Percentiles rank a stretch among this genome's conserved stretches.
phyloP scores from a whole-genome alignment of 805 yeast genomes.

The Wickerhamomyces ciferrii region DNA sequence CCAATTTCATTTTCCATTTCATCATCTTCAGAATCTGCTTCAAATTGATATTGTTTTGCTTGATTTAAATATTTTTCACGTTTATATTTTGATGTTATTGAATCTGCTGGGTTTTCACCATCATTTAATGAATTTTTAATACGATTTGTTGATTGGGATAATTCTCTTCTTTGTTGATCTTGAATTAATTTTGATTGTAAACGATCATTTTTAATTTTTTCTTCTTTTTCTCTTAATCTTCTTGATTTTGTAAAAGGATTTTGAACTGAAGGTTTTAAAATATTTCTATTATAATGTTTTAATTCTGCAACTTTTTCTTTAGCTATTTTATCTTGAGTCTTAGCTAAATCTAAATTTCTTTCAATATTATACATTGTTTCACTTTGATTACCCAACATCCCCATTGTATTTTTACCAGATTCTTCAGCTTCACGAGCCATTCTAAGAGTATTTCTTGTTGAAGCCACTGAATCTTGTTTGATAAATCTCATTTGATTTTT shows the following conservation, averaged over 20 bases:
- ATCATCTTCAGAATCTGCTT: conserved; percentile 89
- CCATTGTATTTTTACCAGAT: conserved; percentile 76
- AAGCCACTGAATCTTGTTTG: conserved; percentile 81
- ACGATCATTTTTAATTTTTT: conserved; percentile 54
- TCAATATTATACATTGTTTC: conserved; percentile 81
- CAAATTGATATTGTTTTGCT: conserved; percentile 73
- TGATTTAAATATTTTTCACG: conserved; percentile 35
- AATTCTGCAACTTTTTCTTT: conserved; percentile 79
- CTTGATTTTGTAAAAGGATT: conserved; percentile 89
- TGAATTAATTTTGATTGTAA: conserved; percentile 56
- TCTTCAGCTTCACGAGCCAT: conserved; percentile 70
- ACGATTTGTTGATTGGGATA: conserved; percentile 64
- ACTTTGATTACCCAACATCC: conserved; percentile 91
- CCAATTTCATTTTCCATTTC: conserved; percentile 88
- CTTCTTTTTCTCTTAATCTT: conserved; percentile 70
- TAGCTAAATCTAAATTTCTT: conserved; percentile 67
- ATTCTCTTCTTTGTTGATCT: conserved; percentile 53
- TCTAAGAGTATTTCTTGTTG: conserved; percentile 77
- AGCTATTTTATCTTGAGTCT: conserved; percentile 76
- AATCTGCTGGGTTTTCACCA: conserved; percentile 25
- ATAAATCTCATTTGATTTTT: conserved; percentile 78
- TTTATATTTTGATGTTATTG: conserved; percentile 29
- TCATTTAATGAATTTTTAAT: conserved; percentile 56
- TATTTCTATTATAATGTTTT: conserved; percentile 71
- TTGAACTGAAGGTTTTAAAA: conserved; percentile 72